Evolutionary conservation across 2,329 filamentous ascomycete genomes (phyloP), one percentile per base, ranked within the genome.

Genomic region (Cordyceps farinosa): DNA sequence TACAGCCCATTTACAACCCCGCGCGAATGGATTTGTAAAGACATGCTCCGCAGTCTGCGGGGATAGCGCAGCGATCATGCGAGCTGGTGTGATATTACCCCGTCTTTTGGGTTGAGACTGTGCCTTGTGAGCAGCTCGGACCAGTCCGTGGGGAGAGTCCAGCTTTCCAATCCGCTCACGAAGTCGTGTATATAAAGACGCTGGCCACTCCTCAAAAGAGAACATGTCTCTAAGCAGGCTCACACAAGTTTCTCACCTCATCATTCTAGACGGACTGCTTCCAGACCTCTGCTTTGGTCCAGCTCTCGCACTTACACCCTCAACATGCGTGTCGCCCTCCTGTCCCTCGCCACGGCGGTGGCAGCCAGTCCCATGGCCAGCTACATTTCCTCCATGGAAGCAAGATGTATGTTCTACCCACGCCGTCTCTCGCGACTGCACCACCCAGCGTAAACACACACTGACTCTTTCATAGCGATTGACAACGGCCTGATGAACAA

Each of bases 401-500:
- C 67, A 45, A 72, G 76, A 72, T 71, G 78, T 79, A 69, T 67
- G 71, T 63, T 48, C 2, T 29, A 17, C 11, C 9, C 4, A 36
- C 10, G 15, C 22, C 22, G 11, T 38, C 27, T 30, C n/a, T 30
- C 15, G 15, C 1, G 29, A 22, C 13, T n/a, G 30, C 27, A 6
- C 6, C 0, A 17, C 8, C 4, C 15, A 3, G 1, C 34, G 29
- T 38, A 45, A 53, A 8, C 30, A 45, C 40, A 30, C 47, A 29
- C 44, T 63, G 30, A 57, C 61, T 11, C 45, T 47, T 1, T 13
- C 17, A 47, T 40, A 65, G 66, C 66, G 27, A 47, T 65, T 27
- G 48, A 74, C 7, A 3, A 64, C 69, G 10, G 70, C 80, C 38
- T 69, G 6, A 62, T 81, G 15, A 66, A 67, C 64, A 75, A 74